These are phyloP conservation scores for Tolypocladium capitatum DNA, from an alignment of 2,329 filamentous ascomycete genomes.

Conservation along the genomic window DNA sequence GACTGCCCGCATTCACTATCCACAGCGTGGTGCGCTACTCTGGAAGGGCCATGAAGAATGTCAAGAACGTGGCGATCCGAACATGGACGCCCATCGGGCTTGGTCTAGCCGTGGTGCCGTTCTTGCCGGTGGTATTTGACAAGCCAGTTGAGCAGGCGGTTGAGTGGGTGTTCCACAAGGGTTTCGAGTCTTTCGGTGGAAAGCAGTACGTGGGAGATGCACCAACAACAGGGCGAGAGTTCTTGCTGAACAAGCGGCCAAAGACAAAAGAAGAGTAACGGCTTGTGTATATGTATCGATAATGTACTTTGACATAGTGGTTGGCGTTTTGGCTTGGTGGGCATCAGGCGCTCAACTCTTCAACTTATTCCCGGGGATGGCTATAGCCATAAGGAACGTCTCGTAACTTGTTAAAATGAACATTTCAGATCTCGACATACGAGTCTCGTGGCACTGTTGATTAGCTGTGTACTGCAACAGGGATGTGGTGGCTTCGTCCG, in stretches of 20 bases:
- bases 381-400: neutral
- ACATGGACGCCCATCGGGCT: slow-evolving; percentile 89
- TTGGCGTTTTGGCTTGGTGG: slow-evolving; percentile 5
- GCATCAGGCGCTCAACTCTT: neutral
- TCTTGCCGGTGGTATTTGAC: slow-evolving; percentile 75
- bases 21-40: slow-evolving; percentile 87
- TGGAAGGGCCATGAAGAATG: slow-evolving; percentile 69
- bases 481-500: neutral
- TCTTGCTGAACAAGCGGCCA: slow-evolving; percentile 25
- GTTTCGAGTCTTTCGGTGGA: slow-evolving; percentile 61
- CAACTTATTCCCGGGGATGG: neutral
- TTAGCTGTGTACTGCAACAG: too few species aligned
- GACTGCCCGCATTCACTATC: slow-evolving; percentile 83
- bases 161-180: slow-evolving; percentile 79
- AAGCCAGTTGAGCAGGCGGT: slow-evolving; percentile 85
- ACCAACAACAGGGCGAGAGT: slow-evolving; percentile 37
- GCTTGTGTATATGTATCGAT: neutral
- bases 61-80: slow-evolving; percentile 60
- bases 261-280: slow-evolving; percentile 32
- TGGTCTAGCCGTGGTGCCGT: slow-evolving; percentile 63
- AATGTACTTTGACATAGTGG: neutral
- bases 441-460: neutral
- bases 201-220: slow-evolving; percentile 39
- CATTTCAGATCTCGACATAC: neutral
- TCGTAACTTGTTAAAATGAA: neutral